Evolutionary conservation across 1,139 yeast genomes (phyloP).

Genomic region (Zygoascus hellenicus): DNA sequence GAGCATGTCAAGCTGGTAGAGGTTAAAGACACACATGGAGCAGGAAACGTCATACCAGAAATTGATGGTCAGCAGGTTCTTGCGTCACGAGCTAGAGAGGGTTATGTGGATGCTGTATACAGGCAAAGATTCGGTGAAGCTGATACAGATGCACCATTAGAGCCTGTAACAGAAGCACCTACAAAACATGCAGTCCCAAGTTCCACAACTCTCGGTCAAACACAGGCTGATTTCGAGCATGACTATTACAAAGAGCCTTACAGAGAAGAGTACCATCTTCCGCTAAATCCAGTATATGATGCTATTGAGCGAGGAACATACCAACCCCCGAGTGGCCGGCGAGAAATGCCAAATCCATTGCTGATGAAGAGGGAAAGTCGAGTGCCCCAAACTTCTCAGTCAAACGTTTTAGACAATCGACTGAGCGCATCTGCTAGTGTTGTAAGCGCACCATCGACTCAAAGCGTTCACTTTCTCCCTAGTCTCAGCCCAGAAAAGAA

Average conservation of each 20-base stretch:
- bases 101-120: constrained; percentile 1
- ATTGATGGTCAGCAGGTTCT: constrained; percentile 7
- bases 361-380: no score
- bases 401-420: no score
- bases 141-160: not conserved
- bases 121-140: not conserved
- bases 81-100: constrained; percentile 6
- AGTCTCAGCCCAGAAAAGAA: no score
- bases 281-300: constrained; percentile 8
- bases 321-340: not conserved
- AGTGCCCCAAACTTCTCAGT: no score
- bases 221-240: not conserved
- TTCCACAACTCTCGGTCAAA: not conserved
- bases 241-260: not conserved
- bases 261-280: constrained; percentile 6
- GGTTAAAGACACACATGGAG: constrained; percentile 15
- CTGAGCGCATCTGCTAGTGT: no score
- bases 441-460: no score
- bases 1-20: constrained; percentile 24
- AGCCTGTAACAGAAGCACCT: not conserved
- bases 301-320: constrained; percentile 8
- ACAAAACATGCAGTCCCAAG: not conserved
- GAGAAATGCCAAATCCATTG: not conserved
- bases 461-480: no score
- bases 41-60: constrained; percentile 7